A percentile compares a stretch with the other conserved stretches of the same genome.
Evolutionary conservation across 139 green algal species (phyloP).

Genomic region (Pseudopediastrum boryanum): DNA sequence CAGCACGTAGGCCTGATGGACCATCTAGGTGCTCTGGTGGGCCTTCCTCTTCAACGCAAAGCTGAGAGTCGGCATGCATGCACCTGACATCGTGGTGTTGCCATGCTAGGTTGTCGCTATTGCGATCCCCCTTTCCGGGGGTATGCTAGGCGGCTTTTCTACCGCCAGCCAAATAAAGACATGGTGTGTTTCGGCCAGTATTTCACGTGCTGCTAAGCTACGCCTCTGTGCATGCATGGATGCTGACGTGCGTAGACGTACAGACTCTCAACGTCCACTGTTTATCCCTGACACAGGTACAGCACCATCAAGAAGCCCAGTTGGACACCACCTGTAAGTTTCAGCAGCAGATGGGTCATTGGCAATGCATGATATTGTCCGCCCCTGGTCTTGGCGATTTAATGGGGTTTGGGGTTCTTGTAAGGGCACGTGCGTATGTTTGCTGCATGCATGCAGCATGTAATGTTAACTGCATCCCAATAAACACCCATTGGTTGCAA

Average conservation of each 20-base stretch:
- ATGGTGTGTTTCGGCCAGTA: not conserved
- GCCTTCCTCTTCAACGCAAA: too few relatives aligned
- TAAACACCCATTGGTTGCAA: not conserved
- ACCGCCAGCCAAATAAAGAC: slow-evolving; percentile 24
- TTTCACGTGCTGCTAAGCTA: not conserved
- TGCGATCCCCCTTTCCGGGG: slow-evolving; percentile 12
- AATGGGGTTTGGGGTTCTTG: too few relatives aligned
- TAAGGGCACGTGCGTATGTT: not conserved
- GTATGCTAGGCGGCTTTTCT: not conserved
- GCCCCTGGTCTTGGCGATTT: too few relatives aligned
- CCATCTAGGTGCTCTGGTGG: too few relatives aligned
- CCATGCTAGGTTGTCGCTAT: slow-evolving; percentile 28
- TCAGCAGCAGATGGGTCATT: not conserved
- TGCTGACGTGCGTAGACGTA: not conserved
- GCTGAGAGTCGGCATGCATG: too few relatives aligned
- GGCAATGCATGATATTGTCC: too few relatives aligned
- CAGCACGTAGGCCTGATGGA: too few relatives aligned
- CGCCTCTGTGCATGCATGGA: not conserved
- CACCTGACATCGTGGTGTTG: too few relatives aligned
- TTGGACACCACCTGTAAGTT: slow-evolving; percentile 32
- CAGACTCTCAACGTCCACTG: not conserved
- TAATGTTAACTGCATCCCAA: not conserved
- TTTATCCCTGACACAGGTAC: slow-evolving; percentile 23
- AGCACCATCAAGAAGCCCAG: slow-evolving; percentile 24
- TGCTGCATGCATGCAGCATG: not conserved